These are phyloP conservation scores for Penicillium nordicum DNA, from an alignment of 2,329 filamentous ascomycete species.

Conservation along the genomic window DNA sequence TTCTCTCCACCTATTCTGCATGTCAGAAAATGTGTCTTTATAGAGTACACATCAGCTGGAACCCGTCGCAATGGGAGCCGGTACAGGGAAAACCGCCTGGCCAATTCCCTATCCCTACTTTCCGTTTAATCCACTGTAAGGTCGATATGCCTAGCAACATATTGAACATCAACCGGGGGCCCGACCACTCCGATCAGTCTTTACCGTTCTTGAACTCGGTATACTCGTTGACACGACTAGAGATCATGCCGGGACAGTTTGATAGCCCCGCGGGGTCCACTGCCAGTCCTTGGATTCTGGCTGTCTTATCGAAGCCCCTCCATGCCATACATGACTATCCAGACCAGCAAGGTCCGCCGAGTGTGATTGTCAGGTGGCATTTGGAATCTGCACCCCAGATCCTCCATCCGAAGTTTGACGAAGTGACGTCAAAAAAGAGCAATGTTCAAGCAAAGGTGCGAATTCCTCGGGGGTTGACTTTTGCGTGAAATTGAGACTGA, in stretches of 20 bases:
- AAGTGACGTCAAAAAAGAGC: constrained; percentile 65
- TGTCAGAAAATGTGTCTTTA: constrained; percentile 72
- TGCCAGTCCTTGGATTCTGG: constrained; percentile 62
- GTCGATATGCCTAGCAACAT: constrained; percentile 35
- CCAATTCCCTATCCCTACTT: constrained; percentile 35
- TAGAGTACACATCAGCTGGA: constrained; percentile 73
- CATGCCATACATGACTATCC: constrained; percentile 51
- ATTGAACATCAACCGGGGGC: constrained; percentile 25
- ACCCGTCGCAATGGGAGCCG: constrained; percentile 55
- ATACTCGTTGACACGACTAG: constrained; percentile 69
- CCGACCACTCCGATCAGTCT: constrained; percentile 24
- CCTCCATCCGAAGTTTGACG: constrained; percentile 73
- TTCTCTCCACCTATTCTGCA: constrained; percentile 45
- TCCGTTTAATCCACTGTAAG: constrained; percentile 39
- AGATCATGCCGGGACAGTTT: constrained; percentile 65
- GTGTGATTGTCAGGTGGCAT: constrained; percentile 80
- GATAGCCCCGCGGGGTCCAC: constrained; percentile 57
- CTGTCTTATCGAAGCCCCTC: constrained; percentile 64
- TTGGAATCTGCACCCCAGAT: constrained; percentile 62
- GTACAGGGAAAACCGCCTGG: constrained; percentile 29
- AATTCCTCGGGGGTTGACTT: neutral
- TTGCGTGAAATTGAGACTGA: constrained; percentile 19
- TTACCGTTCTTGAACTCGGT: constrained; percentile 27
- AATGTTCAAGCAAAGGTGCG: constrained; percentile 43
- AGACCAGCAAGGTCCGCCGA: constrained; percentile 64